Evolutionary conservation across 345 rosid species (phyloP).

Genomic region (Melastoma malabathricum): DNA sequence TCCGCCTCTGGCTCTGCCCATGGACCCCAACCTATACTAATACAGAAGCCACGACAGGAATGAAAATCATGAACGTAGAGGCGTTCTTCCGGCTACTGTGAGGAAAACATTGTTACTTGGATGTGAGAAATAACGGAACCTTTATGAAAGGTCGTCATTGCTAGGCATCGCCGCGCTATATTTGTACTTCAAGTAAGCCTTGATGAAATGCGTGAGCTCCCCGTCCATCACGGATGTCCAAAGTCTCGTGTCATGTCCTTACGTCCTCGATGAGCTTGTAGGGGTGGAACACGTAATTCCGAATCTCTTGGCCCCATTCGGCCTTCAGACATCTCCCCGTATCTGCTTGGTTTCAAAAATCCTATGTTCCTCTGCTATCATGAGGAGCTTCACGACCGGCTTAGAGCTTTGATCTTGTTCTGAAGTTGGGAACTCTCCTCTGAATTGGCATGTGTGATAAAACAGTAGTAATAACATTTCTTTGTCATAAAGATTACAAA

Average conservation of each 20-base stretch:
- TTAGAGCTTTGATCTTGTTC: constrained; percentile 76
- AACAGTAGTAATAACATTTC: constrained; percentile 43
- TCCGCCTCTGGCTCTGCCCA: no score
- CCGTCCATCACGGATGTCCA: constrained; percentile 98
- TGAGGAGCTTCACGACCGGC: constrained; percentile 73
- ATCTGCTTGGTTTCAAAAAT: constrained; percentile 86
- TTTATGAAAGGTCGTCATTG: neutral
- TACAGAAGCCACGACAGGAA: no score
- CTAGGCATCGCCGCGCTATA: constrained; percentile 32
- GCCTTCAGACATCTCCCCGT: constrained; percentile 93
- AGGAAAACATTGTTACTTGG: no score
- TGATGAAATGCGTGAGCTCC: constrained; percentile 73
- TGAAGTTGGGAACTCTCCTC: constrained; percentile 88
- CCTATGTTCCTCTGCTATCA: constrained; percentile 85
- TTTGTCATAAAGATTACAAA: constrained; percentile 85
- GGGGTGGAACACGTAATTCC: constrained; percentile 94
- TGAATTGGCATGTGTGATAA: constrained; percentile 11
- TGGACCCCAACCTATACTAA: no score
- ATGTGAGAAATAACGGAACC: neutral
- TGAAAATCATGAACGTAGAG: no score
- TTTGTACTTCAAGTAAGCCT: constrained; percentile 81
- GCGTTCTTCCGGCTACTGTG: no score
- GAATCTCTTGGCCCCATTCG: constrained; percentile 94
- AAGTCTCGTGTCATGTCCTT: constrained; percentile 62
- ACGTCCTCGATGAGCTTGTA: constrained; percentile 93